These are phyloP conservation scores for Nannochloropsis gaditana DNA, from an alignment of 108 stramenopile genomes.

Conservation along the genomic window DNA sequence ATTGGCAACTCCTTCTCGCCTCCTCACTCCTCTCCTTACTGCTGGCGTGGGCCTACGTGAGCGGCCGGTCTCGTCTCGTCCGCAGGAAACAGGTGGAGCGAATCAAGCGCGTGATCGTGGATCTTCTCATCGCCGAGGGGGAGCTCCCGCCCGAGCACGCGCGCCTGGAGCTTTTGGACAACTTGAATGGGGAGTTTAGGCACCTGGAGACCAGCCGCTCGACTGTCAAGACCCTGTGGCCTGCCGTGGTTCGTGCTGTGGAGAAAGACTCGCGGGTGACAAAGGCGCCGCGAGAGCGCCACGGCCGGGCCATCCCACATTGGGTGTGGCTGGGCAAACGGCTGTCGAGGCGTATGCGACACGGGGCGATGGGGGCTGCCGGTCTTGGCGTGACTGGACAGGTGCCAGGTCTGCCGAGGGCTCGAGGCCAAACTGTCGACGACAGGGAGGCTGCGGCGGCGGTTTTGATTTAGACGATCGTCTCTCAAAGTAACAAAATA, in stretches of 20 bases:
- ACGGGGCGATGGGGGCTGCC: not conserved
- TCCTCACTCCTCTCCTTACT: not conserved
- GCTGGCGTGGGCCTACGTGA: not conserved
- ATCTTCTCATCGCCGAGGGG: not conserved
- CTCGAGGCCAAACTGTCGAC: too few relatives aligned
- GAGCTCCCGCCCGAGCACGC: not conserved
- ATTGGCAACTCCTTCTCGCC: not conserved
- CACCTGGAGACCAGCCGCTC: not conserved
- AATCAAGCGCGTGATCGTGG: not conserved
- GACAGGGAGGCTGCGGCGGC: too few relatives aligned
- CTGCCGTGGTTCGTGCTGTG: not conserved
- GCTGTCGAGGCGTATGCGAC: not conserved
- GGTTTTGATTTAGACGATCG: too few relatives aligned
- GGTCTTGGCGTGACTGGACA: too few relatives aligned
- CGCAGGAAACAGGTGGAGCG: not conserved
- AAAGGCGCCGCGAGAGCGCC: not conserved
- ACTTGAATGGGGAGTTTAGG: not conserved
- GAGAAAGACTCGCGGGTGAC: not conserved
- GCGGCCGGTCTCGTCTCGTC: not conserved
- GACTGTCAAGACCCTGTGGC: not conserved
- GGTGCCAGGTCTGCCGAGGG: too few relatives aligned
- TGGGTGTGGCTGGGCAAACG: not conserved
- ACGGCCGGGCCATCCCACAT: not conserved
- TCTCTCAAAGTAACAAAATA: too few relatives aligned
- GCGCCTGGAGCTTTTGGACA: not conserved